A percentile compares a stretch with the other conserved stretches of the same genome.
These are phyloP conservation scores for Acanthochlamys bracteata DNA, from an alignment of 106 monocot species.

Conservation along the genomic window DNA sequence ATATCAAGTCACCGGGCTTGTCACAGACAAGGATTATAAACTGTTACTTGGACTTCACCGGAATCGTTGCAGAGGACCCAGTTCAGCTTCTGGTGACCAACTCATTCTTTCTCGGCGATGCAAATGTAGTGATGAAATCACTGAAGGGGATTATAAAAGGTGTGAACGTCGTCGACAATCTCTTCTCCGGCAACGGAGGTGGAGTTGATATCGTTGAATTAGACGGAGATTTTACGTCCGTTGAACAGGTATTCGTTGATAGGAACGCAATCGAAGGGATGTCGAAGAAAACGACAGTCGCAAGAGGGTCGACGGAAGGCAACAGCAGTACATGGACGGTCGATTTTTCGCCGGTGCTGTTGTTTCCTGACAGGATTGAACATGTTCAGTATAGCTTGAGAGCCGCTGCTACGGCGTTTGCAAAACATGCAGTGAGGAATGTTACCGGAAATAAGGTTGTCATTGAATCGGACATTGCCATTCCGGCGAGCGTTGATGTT, in stretches of 20 bases:
- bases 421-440: slow-evolving; percentile 35
- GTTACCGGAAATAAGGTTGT: slow-evolving; percentile 36
- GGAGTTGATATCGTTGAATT: slow-evolving; percentile 32
- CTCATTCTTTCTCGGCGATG: slow-evolving; percentile 57
- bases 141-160: slow-evolving; percentile 30
- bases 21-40: slow-evolving; percentile 59
- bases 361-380: slow-evolving; percentile 44
- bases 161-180: slow-evolving; percentile 46
- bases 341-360: slow-evolving; percentile 46
- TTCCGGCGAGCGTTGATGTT: slow-evolving; percentile 33
- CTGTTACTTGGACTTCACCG: slow-evolving; percentile 62
- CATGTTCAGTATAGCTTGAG: slow-evolving; percentile 42
- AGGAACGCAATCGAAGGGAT: slow-evolving; percentile 48
- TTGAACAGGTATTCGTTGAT: slow-evolving; percentile 45
- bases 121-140: slow-evolving; percentile 40
- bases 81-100: slow-evolving; percentile 41
- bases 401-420: slow-evolving; percentile 14
- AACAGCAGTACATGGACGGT: slow-evolving; percentile 39
- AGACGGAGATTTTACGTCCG: slow-evolving; percentile 29
- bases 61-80: slow-evolving; percentile 71
- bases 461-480: slow-evolving; percentile 26
- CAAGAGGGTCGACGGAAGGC: slow-evolving; percentile 19
- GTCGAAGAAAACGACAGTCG: slow-evolving; percentile 39
- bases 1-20: slow-evolving; percentile 37
- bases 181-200: slow-evolving; percentile 37